Conservation (phyloP, 805 yeast species). For the Candida montana region DNA sequence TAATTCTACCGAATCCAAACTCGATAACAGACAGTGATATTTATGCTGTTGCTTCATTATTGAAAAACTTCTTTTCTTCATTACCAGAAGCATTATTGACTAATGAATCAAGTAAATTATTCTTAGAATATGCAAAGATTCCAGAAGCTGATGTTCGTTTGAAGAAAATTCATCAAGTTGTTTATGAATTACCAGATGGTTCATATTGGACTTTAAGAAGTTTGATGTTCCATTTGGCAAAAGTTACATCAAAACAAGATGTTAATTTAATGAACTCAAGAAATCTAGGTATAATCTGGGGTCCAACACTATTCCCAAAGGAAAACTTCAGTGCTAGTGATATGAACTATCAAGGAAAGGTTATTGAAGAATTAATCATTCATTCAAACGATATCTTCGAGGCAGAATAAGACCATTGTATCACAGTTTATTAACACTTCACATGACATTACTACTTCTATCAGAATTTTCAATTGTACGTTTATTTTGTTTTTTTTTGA, state of each 20-base stretch:
- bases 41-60: constrained; percentile 78
- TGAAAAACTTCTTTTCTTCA: constrained; percentile 77
- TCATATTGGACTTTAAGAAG: constrained; percentile 89
- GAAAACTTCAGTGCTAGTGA: constrained; percentile 66
- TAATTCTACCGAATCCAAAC: constrained; percentile 50
- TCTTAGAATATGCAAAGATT: constrained; percentile 67
- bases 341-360: constrained; percentile 67
- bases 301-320: constrained; percentile 74
- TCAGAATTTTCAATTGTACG: too few species aligned
- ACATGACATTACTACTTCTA: too few species aligned
- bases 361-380: constrained; percentile 76
- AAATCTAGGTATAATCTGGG: constrained; percentile 90
- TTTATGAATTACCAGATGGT: constrained; percentile 89
- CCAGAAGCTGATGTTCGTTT: constrained; percentile 56
- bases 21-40: constrained; percentile 73
- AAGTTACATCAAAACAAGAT: constrained; percentile 58
- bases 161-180: constrained; percentile 76
- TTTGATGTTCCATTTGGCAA: constrained; percentile 76
- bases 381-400: constrained; percentile 82
- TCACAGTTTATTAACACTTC: too few species aligned
- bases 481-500: too few species aligned
- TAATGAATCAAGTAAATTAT: constrained; percentile 50
- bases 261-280: constrained; percentile 77
- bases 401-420: constrained; percentile 50
- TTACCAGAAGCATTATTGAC: constrained; percentile 87